Percentiles rank a stretch among this genome's conserved stretches.
Conservation (phyloP, 1,139 yeast species). For the Kluyveromyces sp. region DNA sequence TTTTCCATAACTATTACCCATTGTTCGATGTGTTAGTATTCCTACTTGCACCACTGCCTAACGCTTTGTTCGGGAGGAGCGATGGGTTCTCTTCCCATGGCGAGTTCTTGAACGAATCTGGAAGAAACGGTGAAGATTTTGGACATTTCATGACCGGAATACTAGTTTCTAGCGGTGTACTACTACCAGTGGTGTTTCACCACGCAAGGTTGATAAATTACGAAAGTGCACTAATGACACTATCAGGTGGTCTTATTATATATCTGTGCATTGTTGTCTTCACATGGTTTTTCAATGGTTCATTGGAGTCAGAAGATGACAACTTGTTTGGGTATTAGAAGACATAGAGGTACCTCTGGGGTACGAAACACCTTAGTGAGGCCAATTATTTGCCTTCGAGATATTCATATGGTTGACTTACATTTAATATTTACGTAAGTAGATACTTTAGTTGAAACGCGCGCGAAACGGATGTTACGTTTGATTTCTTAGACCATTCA, state of each 20-base stretch:
- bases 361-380: no score
- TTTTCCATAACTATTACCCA: conserved; percentile 64
- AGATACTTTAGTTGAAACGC: no score
- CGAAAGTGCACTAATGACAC: conserved; percentile 58
- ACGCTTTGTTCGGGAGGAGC: conserved; percentile 40
- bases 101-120: conserved; percentile 60
- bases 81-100: conserved; percentile 27
- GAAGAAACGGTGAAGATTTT: conserved; percentile 49
- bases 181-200: conserved; percentile 56
- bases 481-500: no score
- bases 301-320: conserved; percentile 28
- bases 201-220: conserved; percentile 51
- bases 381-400: no score
- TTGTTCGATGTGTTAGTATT: conserved; percentile 52
- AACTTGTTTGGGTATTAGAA: conserved; percentile 22
- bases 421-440: no score
- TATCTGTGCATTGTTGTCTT: conserved; percentile 63
- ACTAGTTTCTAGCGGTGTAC: conserved; percentile 59
- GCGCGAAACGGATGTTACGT: no score
- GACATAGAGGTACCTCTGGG: not conserved
- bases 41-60: conserved; percentile 66
- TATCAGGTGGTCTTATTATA: conserved; percentile 63
- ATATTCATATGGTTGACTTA: no score
- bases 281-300: conserved; percentile 50
- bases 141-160: conserved; percentile 59